phyloP scores from a whole-genome alignment of 2,329 filamentous ascomycete species.

The Verticillium tricorpus region DNA sequence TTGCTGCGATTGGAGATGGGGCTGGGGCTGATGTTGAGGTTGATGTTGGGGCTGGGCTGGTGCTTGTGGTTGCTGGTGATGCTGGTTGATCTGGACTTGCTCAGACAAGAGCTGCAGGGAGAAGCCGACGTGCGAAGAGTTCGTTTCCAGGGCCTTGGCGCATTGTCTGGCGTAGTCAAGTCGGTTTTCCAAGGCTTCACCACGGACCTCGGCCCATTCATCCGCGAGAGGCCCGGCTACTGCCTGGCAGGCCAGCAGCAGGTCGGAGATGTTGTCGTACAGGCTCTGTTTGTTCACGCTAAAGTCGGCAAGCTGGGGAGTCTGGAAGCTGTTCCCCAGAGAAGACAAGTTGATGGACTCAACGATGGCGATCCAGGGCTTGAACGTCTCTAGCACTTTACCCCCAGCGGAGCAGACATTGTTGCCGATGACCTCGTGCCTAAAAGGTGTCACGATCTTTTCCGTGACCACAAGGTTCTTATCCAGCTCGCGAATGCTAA shows the following conservation, averaged over 20 bases:
- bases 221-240: slow-evolving; percentile 89
- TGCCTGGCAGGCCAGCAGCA: slow-evolving; percentile 81
- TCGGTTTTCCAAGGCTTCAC: slow-evolving; percentile 83
- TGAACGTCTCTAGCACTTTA: slow-evolving; percentile 82
- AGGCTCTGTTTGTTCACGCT: slow-evolving; percentile 86
- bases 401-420: slow-evolving; percentile 73
- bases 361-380: slow-evolving; percentile 82
- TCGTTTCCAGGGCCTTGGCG: slow-evolving; percentile 76
- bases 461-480: slow-evolving; percentile 74
- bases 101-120: slow-evolving; percentile 84
- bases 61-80: slow-evolving; percentile 26
- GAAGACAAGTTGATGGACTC: slow-evolving; percentile 88
- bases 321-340: slow-evolving; percentile 73
- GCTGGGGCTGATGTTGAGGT: slow-evolving; percentile 24
- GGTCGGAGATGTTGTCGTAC: slow-evolving; percentile 89
- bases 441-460: slow-evolving; percentile 74
- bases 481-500: slow-evolving; percentile 80
- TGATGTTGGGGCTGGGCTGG: slow-evolving; percentile 11
- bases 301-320: slow-evolving; percentile 82
- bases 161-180: slow-evolving; percentile 75
- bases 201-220: slow-evolving; percentile 91
- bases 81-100: slow-evolving; percentile 59
- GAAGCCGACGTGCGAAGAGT: slow-evolving; percentile 81
- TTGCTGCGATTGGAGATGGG: slow-evolving; percentile 19
- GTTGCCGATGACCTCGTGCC: slow-evolving; percentile 77